These are phyloP conservation scores for Lepiota brunneoincarnata DNA, from an alignment of 768 basidiomycete species.

Conservation along the genomic window DNA sequence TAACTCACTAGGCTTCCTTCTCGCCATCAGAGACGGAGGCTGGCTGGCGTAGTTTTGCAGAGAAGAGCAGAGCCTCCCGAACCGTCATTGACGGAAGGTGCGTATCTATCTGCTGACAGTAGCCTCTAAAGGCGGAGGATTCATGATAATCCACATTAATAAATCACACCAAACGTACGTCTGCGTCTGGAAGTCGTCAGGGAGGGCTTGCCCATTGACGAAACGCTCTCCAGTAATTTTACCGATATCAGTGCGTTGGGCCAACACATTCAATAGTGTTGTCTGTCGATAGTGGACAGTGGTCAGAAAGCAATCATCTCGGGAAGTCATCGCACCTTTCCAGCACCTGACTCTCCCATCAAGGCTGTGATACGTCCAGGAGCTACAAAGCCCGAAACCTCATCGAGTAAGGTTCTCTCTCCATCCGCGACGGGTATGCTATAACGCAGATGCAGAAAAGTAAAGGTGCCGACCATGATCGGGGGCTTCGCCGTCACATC, in stretches of 20 bases:
- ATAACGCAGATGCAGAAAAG: constrained; percentile 76
- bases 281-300: constrained; percentile 27
- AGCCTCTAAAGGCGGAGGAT: constrained; percentile 41
- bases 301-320: too few relatives aligned
- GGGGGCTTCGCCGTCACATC: constrained; percentile 21
- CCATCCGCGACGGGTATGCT: constrained; percentile 52
- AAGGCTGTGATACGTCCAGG: constrained; percentile 80
- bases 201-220: constrained; percentile 53
- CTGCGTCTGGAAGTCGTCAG: constrained; percentile 62
- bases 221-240: constrained; percentile 50
- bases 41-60: constrained; percentile 79
- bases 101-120: constrained; percentile 83
- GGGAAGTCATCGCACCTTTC: constrained; percentile 22
- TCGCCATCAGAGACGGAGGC: constrained; percentile 59
- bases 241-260: constrained; percentile 45
- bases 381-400: constrained; percentile 77
- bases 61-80: constrained; percentile 79
- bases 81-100: constrained; percentile 79
- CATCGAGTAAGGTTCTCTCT: constrained; percentile 53
- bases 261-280: constrained; percentile 57
- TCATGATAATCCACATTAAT: not conserved
- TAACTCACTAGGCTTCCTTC: constrained; percentile 75
- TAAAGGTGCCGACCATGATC: constrained; percentile 60
- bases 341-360: constrained; percentile 61
- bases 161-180: constrained; percentile 29